These are phyloP conservation scores for Sclerotinia trifoliorum DNA, from an alignment of 2,329 filamentous ascomycete genomes.

Conservation along the genomic window DNA sequence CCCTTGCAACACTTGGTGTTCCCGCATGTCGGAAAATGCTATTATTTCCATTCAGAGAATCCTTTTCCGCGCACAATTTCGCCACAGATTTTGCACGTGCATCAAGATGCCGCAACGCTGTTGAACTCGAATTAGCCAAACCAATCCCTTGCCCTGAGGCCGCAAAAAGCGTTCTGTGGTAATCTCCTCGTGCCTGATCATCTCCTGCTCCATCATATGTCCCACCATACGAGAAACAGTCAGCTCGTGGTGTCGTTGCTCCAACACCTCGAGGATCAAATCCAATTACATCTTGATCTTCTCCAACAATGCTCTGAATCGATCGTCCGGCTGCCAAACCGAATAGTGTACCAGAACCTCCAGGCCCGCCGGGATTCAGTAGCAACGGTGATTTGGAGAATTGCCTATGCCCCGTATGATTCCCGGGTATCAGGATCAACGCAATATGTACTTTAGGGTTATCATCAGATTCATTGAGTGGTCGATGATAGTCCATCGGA, in stretches of 20 bases:
- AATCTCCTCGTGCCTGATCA: conserved; percentile 45
- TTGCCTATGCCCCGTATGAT: conserved; percentile 28
- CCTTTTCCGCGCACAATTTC: conserved; percentile 43
- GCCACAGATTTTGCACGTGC: conserved; percentile 46
- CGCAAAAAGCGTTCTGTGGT: conserved; percentile 30
- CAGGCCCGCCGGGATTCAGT: conserved; percentile 50
- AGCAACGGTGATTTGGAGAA: conserved; percentile 45
- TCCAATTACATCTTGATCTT: conserved; percentile 47
- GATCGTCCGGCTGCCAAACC: conserved; percentile 33
- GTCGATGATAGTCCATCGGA: conserved; percentile 48
- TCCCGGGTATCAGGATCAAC: conserved; percentile 32
- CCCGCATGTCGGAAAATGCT: conserved; percentile 37
- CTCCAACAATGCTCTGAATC: conserved; percentile 44
- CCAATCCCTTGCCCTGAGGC: conserved; percentile 37
- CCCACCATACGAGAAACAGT: conserved; percentile 50
- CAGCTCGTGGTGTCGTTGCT: conserved; percentile 49
- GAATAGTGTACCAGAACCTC: conserved; percentile 44
- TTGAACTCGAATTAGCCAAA: conserved; percentile 49
- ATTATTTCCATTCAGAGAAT: conserved; percentile 32
- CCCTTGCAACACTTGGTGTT: conserved; percentile 41
- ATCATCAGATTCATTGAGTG: conserved; percentile 40
- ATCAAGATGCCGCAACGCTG: conserved; percentile 48
- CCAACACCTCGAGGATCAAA: conserved; percentile 53
- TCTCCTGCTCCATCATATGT: conserved; percentile 23
- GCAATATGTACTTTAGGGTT: conserved; percentile 38